Evolutionary conservation across 2,329 filamentous ascomycete genomes (phyloP), one percentile per base, ranked within the genome.

Genomic region (Aureobasidium sp.): DNA sequence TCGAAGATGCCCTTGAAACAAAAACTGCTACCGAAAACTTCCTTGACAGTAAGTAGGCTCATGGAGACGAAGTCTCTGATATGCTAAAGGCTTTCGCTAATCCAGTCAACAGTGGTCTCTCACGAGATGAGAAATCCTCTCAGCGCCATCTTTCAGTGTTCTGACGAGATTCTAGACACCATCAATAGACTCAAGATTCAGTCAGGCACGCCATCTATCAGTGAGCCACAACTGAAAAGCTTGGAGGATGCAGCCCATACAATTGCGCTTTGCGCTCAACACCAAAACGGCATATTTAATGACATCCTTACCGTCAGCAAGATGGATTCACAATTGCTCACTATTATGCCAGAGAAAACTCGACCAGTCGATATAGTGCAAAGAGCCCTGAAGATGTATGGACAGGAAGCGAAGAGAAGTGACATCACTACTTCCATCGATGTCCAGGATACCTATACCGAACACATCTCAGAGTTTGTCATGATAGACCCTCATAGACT

Each of bases 251-350:
- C 69, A 9, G 70, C 68, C 1, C 66, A 68, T 39, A 73, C 69
- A 3, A 71, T 73, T n/a, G 63, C 71, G 8, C 65, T 69, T 10
- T 72, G 70, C 47, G 68, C 69, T 4, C 63, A 67, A 44, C 70
- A 72, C 48, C 69, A 71, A 55, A 70, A 69, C 61, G 69, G 76
- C 7, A 79, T 80, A 47, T 77, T 79, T 13, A 77, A 79, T 64
- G 78, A 80, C 61, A 72, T 79, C 5, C 69, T 79, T 0, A 78
- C 77, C 0, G 66, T 79, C 20, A 76, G 73, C n/a, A 67, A 65
- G 51, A 67, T 67, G 2, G 65, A 67, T 41, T 61, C 66, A 7
- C 61, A 61, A 15, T 50, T 67, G 32, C 46, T 67, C 3, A 52
- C 51, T 1, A 61, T 67, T 5, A 53, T 50, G 37, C 64, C 65